phyloP scores from a whole-genome alignment of 1,284 basidiomycete genomes.

The Marasmius fiardii region DNA sequence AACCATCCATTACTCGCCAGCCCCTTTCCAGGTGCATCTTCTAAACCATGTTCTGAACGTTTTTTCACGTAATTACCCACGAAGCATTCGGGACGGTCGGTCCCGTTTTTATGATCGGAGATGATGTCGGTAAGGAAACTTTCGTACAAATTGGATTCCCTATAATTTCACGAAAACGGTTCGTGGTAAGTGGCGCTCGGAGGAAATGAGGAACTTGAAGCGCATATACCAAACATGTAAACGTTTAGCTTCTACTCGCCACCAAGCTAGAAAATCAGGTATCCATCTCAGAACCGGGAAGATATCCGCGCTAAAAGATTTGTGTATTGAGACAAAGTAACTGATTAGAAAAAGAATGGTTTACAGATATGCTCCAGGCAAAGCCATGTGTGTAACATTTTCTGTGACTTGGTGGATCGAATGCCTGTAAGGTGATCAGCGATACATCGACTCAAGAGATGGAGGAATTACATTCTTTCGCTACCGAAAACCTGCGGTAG shows the following conservation, averaged over 20 bases:
- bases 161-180: neutral
- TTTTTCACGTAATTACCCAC: constrained; percentile 12
- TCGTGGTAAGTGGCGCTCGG: neutral
- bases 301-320: neutral
- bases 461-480: neutral
- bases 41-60: constrained; percentile 9
- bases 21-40: constrained; percentile 15
- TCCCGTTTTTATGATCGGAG: neutral
- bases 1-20: constrained; percentile 16
- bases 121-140: constrained; percentile 7
- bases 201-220: neutral
- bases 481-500: neutral
- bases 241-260: constrained; percentile 3
- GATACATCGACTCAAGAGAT: neutral
- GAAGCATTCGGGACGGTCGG: neutral
- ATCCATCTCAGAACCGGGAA: neutral
- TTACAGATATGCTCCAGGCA: neutral
- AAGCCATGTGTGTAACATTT: neutral
- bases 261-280: neutral
- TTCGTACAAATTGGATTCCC: neutral
- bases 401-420: neutral
- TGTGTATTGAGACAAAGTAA: neutral
- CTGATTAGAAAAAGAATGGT: neutral
- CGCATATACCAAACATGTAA: constrained; percentile 16
- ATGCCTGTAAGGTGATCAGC: neutral